Base-by-base conservation (phyloP, 1,284 basidiomycete species). In the Naganishia sp. region DNA sequence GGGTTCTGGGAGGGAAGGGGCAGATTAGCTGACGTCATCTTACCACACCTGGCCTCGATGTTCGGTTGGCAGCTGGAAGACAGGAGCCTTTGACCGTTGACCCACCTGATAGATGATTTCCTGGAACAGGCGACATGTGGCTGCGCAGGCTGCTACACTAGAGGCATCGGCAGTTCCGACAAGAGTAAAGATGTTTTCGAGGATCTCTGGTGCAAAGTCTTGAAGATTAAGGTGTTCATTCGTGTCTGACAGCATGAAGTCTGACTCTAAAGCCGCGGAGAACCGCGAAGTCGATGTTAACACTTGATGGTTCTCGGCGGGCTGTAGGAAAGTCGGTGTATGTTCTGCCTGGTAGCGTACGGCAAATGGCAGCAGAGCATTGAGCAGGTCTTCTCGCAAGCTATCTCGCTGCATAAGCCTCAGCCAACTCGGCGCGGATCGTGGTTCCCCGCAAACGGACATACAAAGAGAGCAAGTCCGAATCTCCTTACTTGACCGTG, bases 81-180 rank as follows among this genome's bases (percentile, higher is more conserved):
- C 15, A 46, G 21, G 21, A 21, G 21, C 21, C 21, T 48, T 31
- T 16, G 57, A n/a, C 56, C 56, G 21, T 31, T 13, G 21, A 44
- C 59, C 50, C 65, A 78, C 76, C 21, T 73, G 65, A 66, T 76
- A 77, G 25, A 78, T 71, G 57, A 75, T 72, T 7, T 70, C 66
- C 53, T 72, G 63, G 10, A 78, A 69, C 25, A 72, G 70, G 16
- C 68, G 65, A 55, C 76, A 78, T 2, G 72, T 72, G 56, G 68
- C 66, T 1, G 77, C 75, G 15, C 66, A 68, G 5, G 39, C 28
- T 1, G 73, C 69, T 2, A 77, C 54, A 0, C 63, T 55, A 0
- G 64, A 16, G 0, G 68, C 63, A 28, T 73, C 66, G 1, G 71
- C 69, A n/a, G 56, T 65, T 9, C 70, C 75, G 18, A 70, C 69